Conservation (phyloP, 192 early-diverging fungal genomes). For the Podila epicladia region DNA sequence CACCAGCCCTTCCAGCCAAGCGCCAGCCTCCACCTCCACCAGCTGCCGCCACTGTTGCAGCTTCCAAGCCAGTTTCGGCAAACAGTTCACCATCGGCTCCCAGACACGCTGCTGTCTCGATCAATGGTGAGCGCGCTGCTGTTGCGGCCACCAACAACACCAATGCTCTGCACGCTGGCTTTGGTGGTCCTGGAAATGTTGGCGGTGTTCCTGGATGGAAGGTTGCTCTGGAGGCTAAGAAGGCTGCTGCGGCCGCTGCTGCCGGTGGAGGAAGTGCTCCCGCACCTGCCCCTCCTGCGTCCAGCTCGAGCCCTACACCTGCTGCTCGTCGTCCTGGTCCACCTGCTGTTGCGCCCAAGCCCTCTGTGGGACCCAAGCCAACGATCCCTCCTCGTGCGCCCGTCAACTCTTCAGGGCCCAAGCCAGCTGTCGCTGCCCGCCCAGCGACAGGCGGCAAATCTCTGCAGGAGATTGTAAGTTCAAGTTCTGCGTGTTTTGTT, state of each 20-base stretch:
- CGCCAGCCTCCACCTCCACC: conserved; percentile 50
- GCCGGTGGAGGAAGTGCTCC: conserved; percentile 19
- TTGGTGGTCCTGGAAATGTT: conserved; percentile 43
- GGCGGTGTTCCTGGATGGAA: conserved; percentile 65
- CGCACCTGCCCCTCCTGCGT: conserved; percentile 18
- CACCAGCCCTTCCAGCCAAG: conserved; percentile 57
- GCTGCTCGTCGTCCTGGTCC: conserved; percentile 38
- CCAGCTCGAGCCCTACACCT: conserved; percentile 34
- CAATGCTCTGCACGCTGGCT: conserved; percentile 33
- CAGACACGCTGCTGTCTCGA: conserved; percentile 27
- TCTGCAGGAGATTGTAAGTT: conserved; percentile 50
- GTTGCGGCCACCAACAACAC: conserved; percentile 35
- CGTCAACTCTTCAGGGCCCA: conserved; percentile 19
- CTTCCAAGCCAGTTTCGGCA: conserved; percentile 6
- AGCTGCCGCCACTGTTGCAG: conserved; percentile 10
- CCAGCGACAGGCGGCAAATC: conserved; percentile 41
- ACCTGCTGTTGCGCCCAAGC: conserved; percentile 38
- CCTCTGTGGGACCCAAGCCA: conserved; percentile 36
- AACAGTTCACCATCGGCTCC: conserved; percentile 10
- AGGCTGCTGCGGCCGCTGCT: conserved; percentile 54
- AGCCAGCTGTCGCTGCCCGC: conserved; percentile 38
- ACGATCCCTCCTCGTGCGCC: conserved; percentile 35
- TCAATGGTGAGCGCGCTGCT: conserved; percentile 12
- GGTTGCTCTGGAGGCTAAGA: conserved; percentile 65
- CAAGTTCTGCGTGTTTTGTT: background rate